phyloP scores from a whole-genome alignment of 441 rosid genomes.

The Mallotus repandus region DNA sequence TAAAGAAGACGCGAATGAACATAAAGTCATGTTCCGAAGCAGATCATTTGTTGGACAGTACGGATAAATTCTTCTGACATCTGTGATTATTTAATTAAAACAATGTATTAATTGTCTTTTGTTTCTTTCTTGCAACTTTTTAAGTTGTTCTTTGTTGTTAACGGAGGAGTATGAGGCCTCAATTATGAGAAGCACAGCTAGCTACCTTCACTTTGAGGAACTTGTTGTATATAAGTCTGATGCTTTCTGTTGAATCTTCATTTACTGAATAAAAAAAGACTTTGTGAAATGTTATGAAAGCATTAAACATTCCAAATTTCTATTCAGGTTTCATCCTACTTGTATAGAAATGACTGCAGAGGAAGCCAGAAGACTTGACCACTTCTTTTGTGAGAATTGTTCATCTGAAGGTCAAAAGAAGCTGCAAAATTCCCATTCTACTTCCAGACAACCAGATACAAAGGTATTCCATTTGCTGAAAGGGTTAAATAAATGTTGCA shows the following conservation, averaged over 20 bases:
- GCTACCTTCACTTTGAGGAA: neutral
- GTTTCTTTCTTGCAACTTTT: no score
- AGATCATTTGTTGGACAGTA: no score
- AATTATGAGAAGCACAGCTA: neutral
- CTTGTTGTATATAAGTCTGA: neutral
- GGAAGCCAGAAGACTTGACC: constrained; percentile 75
- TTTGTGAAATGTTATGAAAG: constrained; percentile 13
- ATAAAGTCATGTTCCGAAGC: neutral
- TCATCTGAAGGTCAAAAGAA: constrained; percentile 60
- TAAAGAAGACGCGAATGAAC: neutral
- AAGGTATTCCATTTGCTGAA: constrained; percentile 47
- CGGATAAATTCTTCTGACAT: neutral
- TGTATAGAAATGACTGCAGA: constrained; percentile 85
- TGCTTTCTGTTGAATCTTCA: neutral
- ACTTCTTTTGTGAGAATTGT: constrained; percentile 83
- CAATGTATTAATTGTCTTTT: no score
- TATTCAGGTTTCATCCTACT: constrained; percentile 94
- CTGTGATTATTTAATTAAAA: neutral
- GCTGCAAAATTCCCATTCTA: constrained; percentile 54
- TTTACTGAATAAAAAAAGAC: no score
- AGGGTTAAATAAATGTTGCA: neutral
- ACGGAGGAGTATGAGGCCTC: neutral
- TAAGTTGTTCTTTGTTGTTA: neutral
- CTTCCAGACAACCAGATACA: constrained; percentile 49
- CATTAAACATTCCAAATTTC: constrained; percentile 41